Conservation (phyloP, 768 basidiomycete species). For the Butyriboletus loyo region DNA sequence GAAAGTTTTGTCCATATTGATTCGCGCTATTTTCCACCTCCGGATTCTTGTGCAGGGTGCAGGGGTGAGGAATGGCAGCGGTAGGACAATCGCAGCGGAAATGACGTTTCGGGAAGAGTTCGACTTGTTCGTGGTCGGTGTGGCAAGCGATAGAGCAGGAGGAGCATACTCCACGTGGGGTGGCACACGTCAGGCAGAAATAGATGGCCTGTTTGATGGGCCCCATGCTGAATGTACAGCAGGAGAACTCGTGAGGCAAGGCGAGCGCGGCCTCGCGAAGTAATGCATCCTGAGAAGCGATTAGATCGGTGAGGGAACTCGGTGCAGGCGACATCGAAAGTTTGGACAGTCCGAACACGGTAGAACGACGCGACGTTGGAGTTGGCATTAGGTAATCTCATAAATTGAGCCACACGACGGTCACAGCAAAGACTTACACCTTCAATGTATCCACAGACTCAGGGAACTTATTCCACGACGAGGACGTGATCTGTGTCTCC, state of each 20-base stretch:
- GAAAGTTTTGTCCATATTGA: constrained; percentile 72
- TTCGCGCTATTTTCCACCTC: constrained; percentile 62
- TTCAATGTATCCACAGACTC: too few species aligned
- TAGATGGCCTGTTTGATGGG: constrained; percentile 75
- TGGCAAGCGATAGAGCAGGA: constrained; percentile 88
- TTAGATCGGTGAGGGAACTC: constrained; percentile 38
- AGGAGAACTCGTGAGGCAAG: constrained; percentile 58
- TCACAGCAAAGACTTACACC: too few species aligned
- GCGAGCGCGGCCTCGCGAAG: constrained; percentile 44
- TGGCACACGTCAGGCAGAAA: constrained; percentile 72
- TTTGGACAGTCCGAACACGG: not conserved
- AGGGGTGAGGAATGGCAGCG: constrained; percentile 51
- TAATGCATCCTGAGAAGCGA: constrained; percentile 29
- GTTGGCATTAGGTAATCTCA: too few species aligned
- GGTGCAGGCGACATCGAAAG: not conserved
- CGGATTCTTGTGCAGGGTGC: constrained; percentile 53
- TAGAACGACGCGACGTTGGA: not conserved
- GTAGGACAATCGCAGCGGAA: constrained; percentile 90
- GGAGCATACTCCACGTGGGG: constrained; percentile 68
- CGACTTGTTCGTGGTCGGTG: constrained; percentile 81
- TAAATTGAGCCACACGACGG: too few species aligned
- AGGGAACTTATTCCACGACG: too few species aligned
- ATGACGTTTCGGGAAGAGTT: constrained; percentile 80
- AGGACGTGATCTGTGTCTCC: too few species aligned
- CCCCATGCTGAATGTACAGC: constrained; percentile 62